Evolutionary conservation across 192 early-diverging fungal genomes (phyloP).

Genomic region (Umbelopsis sp.): DNA sequence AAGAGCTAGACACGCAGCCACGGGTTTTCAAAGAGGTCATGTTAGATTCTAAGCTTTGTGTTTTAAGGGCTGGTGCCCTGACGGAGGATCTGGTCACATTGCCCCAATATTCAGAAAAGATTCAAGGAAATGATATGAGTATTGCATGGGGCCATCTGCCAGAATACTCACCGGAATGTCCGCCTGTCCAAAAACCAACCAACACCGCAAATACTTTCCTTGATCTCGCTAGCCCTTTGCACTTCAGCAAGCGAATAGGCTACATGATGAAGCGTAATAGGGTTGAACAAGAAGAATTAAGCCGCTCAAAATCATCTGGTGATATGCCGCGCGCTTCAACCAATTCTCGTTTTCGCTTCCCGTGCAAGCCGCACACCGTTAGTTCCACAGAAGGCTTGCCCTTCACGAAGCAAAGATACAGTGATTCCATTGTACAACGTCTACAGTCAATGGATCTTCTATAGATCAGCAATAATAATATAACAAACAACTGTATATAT

Average conservation of each 20-base stretch:
- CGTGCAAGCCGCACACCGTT: background rate
- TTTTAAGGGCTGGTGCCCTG: background rate
- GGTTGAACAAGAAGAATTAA: background rate
- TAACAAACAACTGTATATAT: too few relatives aligned
- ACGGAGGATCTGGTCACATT: constrained; percentile 8
- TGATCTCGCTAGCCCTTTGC: background rate
- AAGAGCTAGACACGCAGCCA: constrained; percentile 6
- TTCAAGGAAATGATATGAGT: background rate
- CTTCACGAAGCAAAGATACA: background rate
- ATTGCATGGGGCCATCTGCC: constrained; percentile 12
- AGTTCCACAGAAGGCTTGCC: background rate
- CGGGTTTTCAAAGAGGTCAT: constrained; percentile 5
- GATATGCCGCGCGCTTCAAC: background rate
- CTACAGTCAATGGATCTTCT: background rate
- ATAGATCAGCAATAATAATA: background rate
- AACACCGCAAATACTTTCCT: background rate
- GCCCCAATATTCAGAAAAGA: constrained; percentile 11
- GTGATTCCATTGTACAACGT: background rate
- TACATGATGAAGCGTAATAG: background rate
- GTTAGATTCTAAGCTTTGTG: constrained; percentile 3
- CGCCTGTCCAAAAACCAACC: background rate
- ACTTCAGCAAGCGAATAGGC: background rate
- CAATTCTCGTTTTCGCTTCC: background rate
- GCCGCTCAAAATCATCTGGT: background rate
- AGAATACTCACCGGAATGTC: background rate